phyloP scores from a whole-genome alignment of 1,284 basidiomycete species.

The Phylloporus sp. region DNA sequence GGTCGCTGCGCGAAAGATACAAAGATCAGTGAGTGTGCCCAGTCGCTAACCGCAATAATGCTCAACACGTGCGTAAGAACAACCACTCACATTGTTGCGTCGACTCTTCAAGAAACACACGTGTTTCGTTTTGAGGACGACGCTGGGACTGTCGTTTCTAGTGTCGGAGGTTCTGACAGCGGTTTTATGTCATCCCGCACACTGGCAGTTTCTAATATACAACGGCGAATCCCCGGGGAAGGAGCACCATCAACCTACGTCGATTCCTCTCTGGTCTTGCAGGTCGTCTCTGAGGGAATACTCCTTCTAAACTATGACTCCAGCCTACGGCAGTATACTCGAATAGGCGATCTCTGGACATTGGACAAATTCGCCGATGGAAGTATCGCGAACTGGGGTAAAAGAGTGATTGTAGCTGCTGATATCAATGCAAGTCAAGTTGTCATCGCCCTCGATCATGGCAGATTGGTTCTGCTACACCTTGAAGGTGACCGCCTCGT shows the following conservation, averaged over 20 bases:
- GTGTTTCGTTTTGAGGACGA: conserved; percentile 59
- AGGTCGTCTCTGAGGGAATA: conserved; percentile 72
- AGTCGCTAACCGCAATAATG: background rate
- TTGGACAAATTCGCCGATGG: conserved; percentile 38
- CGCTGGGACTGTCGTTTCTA: conserved; percentile 43
- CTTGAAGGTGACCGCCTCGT: conserved; percentile 53
- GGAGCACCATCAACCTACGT: conserved; percentile 49
- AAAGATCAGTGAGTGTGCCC: conserved; percentile 56
- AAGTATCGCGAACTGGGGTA: conserved; percentile 35
- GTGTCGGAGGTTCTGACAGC: conserved; percentile 42
- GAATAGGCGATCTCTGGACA: conserved; percentile 44
- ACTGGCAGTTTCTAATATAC: conserved; percentile 69
- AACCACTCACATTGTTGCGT: conserved; percentile 66
- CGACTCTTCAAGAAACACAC: conserved; percentile 61
- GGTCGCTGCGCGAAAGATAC: conserved; percentile 65
- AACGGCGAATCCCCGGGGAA: conserved; percentile 41
- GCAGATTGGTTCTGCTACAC: conserved; percentile 61
- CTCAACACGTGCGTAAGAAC: conserved; percentile 41
- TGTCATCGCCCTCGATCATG: conserved; percentile 70
- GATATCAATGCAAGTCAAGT: conserved; percentile 71
- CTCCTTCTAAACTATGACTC: conserved; percentile 62
- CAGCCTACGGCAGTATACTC: conserved; percentile 42
- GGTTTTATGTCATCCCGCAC: conserved; percentile 67
- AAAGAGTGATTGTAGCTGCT: conserved; percentile 70
- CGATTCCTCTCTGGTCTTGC: conserved; percentile 67